phyloP scores from a whole-genome alignment of 306 rosid species.

The Purshia tridentata region DNA sequence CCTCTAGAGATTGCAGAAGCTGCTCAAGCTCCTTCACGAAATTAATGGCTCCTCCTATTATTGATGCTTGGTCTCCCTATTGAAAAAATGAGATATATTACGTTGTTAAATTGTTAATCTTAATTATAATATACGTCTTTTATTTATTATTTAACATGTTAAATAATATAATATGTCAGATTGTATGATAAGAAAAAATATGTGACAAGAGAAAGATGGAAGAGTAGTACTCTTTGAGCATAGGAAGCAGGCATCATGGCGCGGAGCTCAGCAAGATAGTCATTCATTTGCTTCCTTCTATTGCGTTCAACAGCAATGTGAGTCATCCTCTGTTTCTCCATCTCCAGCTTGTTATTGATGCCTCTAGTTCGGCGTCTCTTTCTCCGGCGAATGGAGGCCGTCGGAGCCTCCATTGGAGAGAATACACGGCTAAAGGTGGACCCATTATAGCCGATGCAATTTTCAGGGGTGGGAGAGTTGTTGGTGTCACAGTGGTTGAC shows the following conservation, averaged over 20 bases:
- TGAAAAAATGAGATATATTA: neutral
- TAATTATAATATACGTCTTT: too few species aligned
- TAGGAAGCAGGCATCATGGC: constrained; percentile 43
- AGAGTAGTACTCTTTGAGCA: constrained; percentile 29
- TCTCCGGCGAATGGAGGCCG: neutral
- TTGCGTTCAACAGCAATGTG: constrained; percentile 48
- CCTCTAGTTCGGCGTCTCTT: constrained; percentile 26
- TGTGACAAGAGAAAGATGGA: neutral
- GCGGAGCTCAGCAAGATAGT: constrained; percentile 32
- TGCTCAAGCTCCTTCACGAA: constrained; percentile 47
- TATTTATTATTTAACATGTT: too few species aligned
- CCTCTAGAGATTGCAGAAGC: constrained; percentile 33
- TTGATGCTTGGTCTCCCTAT: constrained; percentile 52
- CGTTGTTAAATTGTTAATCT: too few species aligned
- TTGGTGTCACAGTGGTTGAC: neutral
- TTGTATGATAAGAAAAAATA: too few species aligned
- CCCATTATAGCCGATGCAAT: neutral
- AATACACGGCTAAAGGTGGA: neutral
- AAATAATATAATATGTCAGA: too few species aligned
- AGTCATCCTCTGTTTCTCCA: constrained; percentile 41
- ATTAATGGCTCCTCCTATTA: constrained; percentile 43
- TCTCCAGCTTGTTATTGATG: constrained; percentile 32
- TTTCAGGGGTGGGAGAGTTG: neutral
- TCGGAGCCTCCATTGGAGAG: constrained; percentile 8
- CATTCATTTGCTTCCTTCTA: constrained; percentile 41